Evolutionary conservation across 257 asterid genomes (phyloP), one percentile per base, ranked within the genome.

Genomic region (Vinca minor): DNA sequence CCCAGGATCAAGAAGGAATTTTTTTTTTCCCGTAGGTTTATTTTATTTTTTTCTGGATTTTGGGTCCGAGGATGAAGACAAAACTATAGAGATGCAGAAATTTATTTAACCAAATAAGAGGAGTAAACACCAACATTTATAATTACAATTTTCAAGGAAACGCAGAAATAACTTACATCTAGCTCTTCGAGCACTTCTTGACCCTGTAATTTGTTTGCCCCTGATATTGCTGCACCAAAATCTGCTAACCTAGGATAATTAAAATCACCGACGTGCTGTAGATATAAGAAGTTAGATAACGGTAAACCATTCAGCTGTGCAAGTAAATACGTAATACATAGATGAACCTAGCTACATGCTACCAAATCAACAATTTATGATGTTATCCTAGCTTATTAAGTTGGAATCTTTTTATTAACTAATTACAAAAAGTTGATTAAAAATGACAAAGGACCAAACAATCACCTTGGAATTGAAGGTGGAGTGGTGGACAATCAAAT

Each of bases 141-240:
- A n/a, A n/a, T n/a, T n/a, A n/a, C n/a, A n/a, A n/a, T 31, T 14
- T 31, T 26, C 8, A 3, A 69, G 45, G 44, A 47, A 52, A n/a
- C 15, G 59, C 60, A 64, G 7, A 60, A 52, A 57, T 66, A 58
- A 74, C 98, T 85, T 80, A 93, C 99, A 72, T 93, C 99, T 42
- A 93, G 89, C 84, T 93, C 99, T 83, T 93, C 99, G 74, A 93
- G 94, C 80, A 89, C 99, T 83, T 87, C 82, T 69, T 93, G 99
- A 77, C 95, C 81, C 59, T 85, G 97, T 45, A 66, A 68, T 78
- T 87, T 87, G 73, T 87, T 86, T 72, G 94, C 97, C 68, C 97
- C 99, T 60, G 96, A 87, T 81, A 93, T 89, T 70, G 99, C 97
- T 47, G 99, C 96, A 64, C 99, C 99, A 77, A 93, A 93, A 83